Percentiles rank a stretch among this genome's conserved stretches.
Conservation (phyloP, 495 filamentous ascomycete species). For the Sordaria brevicollis region DNA sequence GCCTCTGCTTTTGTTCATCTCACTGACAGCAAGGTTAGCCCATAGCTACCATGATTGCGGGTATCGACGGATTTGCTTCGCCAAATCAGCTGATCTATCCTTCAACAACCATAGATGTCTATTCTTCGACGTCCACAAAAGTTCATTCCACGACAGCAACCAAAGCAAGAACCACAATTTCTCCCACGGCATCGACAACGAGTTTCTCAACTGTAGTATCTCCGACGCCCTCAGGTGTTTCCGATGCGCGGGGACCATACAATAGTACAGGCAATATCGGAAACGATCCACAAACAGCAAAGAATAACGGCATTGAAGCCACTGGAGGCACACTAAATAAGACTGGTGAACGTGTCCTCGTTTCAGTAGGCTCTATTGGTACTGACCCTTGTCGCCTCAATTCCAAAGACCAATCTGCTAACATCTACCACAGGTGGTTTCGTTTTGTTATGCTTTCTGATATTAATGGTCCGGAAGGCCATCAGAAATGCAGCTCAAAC, state of each 20-base stretch:
- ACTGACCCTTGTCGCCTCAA: background rate
- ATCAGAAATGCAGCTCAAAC: slow-evolving; percentile 15
- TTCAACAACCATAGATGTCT: background rate
- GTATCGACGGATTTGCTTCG: background rate
- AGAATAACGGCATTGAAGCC: slow-evolving; percentile 5
- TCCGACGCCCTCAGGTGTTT: background rate
- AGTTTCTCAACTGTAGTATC: background rate
- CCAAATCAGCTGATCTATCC: background rate
- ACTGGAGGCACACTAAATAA: slow-evolving; percentile 15
- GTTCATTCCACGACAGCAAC: no score
- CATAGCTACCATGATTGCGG: background rate
- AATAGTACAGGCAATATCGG: background rate
- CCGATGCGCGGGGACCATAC: background rate
- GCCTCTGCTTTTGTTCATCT: background rate
- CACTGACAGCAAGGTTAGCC: background rate
- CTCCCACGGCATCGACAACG: background rate
- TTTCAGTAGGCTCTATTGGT: slow-evolving; percentile 43
- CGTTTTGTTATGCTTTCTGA: slow-evolving; percentile 30
- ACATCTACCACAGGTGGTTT: slow-evolving; percentile 23
- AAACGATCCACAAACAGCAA: background rate
- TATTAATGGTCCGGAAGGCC: slow-evolving; percentile 27
- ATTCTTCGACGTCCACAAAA: background rate
- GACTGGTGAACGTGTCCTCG: slow-evolving; percentile 31
- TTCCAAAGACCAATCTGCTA: background rate
- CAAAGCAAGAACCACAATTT: background rate